A percentile compares a stretch with the other conserved stretches of the same genome.
Evolutionary conservation across 2,329 filamentous ascomycete species (phyloP).

Genomic region (Fusarium nodosum): DNA sequence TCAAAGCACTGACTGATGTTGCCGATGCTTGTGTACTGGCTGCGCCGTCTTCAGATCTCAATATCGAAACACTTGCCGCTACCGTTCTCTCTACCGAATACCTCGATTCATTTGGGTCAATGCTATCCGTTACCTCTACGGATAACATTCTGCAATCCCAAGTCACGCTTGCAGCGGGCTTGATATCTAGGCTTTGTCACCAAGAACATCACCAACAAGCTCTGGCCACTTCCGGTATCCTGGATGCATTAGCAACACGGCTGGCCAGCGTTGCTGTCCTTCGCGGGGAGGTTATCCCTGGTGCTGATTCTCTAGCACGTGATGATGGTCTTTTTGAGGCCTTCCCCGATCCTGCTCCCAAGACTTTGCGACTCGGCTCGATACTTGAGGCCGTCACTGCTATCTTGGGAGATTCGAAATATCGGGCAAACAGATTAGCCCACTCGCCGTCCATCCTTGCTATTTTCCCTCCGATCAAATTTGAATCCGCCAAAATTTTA

Average conservation of each 20-base stretch:
- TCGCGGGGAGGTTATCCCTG: constrained; percentile 76
- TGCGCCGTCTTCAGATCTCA: constrained; percentile 63
- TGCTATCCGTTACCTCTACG: constrained; percentile 72
- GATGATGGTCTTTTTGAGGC: constrained; percentile 67
- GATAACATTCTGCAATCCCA: constrained; percentile 70
- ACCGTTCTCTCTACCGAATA: constrained; percentile 73
- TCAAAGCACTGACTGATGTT: constrained; percentile 80
- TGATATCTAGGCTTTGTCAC: constrained; percentile 72
- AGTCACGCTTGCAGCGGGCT: constrained; percentile 69
- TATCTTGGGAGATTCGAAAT: constrained; percentile 83
- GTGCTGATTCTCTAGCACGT: constrained; percentile 68
- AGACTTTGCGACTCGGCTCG: constrained; percentile 71
- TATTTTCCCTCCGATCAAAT: constrained; percentile 73
- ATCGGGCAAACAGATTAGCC: constrained; percentile 78
- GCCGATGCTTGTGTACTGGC: constrained; percentile 73
- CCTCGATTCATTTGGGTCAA: constrained; percentile 72
- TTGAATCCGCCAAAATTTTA: constrained; percentile 63
- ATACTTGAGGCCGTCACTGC: constrained; percentile 82
- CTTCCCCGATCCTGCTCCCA: constrained; percentile 73
- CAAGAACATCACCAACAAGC: constrained; percentile 77
- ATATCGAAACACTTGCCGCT: constrained; percentile 68
- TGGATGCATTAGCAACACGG: constrained; percentile 82
- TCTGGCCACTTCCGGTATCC: constrained; percentile 78
- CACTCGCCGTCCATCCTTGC: constrained; percentile 77
- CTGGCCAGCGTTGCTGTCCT: constrained; percentile 78